A percentile compares a stretch with the other conserved stretches of the same genome.
Conservation (phyloP, 441 rosid species). For the Oxalis stricta region DNA sequence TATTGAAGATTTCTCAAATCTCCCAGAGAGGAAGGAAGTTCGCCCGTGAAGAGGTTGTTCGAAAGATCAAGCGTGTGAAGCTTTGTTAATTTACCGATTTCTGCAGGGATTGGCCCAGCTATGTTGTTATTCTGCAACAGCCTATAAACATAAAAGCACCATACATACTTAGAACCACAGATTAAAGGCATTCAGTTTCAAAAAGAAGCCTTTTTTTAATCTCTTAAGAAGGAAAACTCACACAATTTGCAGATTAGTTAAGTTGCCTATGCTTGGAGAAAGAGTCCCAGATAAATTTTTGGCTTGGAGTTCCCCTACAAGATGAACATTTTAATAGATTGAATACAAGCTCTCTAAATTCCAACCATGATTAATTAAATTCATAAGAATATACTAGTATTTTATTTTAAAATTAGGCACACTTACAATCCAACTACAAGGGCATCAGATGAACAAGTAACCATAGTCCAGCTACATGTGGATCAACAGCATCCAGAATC, state of each 20-base stretch:
- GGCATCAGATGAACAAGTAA: conserved; percentile 78
- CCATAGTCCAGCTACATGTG: conserved; percentile 99
- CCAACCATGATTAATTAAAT: background rate
- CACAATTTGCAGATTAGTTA: conserved; percentile 89
- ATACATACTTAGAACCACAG: conserved; percentile 1
- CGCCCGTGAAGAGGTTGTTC: conserved; percentile 49
- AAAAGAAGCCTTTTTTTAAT: background rate
- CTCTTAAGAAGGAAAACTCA: no score
- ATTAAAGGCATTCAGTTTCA: background rate
- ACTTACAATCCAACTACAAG: conserved; percentile 93
- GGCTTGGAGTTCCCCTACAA: conserved; percentile 89
- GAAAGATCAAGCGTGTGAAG: conserved; percentile 90
- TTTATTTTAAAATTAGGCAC: no score
- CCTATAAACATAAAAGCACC: conserved; percentile 25
- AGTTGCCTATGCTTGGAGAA: conserved; percentile 87
- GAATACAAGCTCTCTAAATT: background rate
- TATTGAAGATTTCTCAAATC: conserved; percentile 52
- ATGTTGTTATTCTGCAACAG: conserved; percentile 87
- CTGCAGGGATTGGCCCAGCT: conserved; percentile 64
- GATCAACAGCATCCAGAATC: conserved; percentile 96
- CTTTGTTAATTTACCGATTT: conserved; percentile 57
- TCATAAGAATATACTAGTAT: no score
- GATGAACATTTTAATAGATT: conserved; percentile 8
- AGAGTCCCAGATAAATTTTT: conserved; percentile 85
- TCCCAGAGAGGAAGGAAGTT: conserved; percentile 52